A percentile compares a stretch with the other conserved stretches of the same genome.
These are phyloP conservation scores for Fragilariopsis cylindrus DNA, from an alignment of 108 stramenopile genomes.

Conservation along the genomic window DNA sequence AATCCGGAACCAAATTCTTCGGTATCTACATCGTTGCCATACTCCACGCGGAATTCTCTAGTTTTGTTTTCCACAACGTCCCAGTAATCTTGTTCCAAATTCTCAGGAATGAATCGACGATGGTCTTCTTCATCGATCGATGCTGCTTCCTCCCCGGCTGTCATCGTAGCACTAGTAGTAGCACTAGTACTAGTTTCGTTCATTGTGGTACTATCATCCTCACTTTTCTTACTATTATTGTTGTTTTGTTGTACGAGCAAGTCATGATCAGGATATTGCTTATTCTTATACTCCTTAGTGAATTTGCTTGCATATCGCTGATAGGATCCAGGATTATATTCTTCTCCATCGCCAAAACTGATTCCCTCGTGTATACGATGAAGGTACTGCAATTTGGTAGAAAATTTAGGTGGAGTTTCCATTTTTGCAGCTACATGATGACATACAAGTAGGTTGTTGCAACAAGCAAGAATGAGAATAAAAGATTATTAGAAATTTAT, in stretches of 20 bases:
- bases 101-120: constrained; percentile 49
- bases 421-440: constrained; percentile 53
- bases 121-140: constrained; percentile 1
- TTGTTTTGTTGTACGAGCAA: constrained; percentile 18
- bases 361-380: constrained; percentile 88
- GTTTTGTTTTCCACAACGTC: constrained; percentile 84
- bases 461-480: no score
- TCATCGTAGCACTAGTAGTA: not conserved
- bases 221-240: constrained; percentile 6
- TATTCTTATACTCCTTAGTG: constrained; percentile 65
- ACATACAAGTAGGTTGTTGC: not conserved
- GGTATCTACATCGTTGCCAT: constrained; percentile 96
- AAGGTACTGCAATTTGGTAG: constrained; percentile 83
- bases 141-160: constrained; percentile 19
- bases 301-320: constrained; percentile 62
- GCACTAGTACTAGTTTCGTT: not conserved
- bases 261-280: constrained; percentile 57
- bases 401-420: constrained; percentile 48
- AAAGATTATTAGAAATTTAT: no score
- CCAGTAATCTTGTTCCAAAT: constrained; percentile 96
- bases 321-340: constrained; percentile 81
- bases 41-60: constrained; percentile 81
- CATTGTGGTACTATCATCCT: not conserved
- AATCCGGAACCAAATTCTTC: constrained; percentile 89
- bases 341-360: constrained; percentile 91